Evolutionary conservation across 2,329 filamentous ascomycete species (phyloP).

Genomic region (Sarocladium kiliense): DNA sequence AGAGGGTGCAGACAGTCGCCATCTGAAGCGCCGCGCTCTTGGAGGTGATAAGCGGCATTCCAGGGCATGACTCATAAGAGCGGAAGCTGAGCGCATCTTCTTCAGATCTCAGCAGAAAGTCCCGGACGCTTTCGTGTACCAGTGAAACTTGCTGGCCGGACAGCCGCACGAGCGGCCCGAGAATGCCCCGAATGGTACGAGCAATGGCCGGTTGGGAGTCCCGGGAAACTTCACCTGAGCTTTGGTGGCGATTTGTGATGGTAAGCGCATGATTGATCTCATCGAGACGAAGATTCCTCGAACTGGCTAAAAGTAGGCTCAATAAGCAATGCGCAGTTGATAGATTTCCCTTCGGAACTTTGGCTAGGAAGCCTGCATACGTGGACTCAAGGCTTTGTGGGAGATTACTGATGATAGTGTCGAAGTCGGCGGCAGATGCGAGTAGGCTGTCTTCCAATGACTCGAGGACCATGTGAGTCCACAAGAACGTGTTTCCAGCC

Average conservation of each 20-base stretch:
- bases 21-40: slow-evolving; percentile 14
- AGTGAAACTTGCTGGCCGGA: neutral
- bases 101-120: neutral
- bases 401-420: slow-evolving; percentile 24
- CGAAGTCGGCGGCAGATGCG: slow-evolving; percentile 19
- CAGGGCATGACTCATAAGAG: slow-evolving; percentile 7
- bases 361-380: slow-evolving; percentile 24
- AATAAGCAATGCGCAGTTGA: neutral
- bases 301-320: neutral
- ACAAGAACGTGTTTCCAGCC: slow-evolving; percentile 31
- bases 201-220: neutral
- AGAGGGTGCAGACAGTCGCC: slow-evolving; percentile 18
- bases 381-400: slow-evolving; percentile 23
- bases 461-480: slow-evolving; percentile 30
- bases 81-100: neutral
- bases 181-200: neutral
- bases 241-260: neutral
- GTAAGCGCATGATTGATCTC: neutral
- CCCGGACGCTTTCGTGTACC: neutral
- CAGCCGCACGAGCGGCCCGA: neutral
- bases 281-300: neutral
- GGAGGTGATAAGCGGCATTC: slow-evolving; percentile 9
- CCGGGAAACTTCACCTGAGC: neutral
- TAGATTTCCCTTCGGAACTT: slow-evolving; percentile 15
- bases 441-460: slow-evolving; percentile 23